A percentile compares a stretch with the other conserved stretches of the same genome.
phyloP scores from a whole-genome alignment of 345 rosid species.

The Populus davidiana region DNA sequence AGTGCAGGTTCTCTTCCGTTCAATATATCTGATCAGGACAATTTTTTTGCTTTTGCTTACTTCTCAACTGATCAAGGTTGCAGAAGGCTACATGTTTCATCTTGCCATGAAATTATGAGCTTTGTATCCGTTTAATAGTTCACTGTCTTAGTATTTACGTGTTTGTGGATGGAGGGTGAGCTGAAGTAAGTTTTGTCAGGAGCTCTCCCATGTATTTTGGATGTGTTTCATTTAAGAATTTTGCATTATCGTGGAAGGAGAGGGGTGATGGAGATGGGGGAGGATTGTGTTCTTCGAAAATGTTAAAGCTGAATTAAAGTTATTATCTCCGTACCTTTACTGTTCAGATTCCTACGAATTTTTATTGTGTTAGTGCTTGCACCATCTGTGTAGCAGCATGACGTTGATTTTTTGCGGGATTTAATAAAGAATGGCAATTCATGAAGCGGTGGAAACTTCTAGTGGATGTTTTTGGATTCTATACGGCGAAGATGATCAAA shows the following conservation, averaged over 20 bases:
- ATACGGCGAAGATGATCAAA: too few relatives aligned
- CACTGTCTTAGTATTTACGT: background rate
- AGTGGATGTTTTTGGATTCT: background rate
- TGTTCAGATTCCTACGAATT: background rate
- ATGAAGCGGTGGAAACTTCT: background rate
- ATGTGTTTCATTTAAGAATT: background rate
- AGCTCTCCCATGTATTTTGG: background rate
- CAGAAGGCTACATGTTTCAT: conserved; percentile 6
- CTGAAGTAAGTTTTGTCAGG: background rate
- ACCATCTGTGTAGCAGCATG: too few relatives aligned
- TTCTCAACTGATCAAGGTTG: background rate
- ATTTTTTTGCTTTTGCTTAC: background rate
- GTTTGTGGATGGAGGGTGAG: background rate
- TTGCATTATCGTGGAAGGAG: background rate
- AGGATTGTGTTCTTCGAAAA: background rate
- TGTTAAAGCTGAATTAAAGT: background rate
- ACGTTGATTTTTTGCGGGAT: background rate
- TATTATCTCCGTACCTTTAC: background rate
- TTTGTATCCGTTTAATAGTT: background rate
- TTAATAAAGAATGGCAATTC: background rate
- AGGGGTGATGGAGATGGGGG: background rate
- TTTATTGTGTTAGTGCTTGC: background rate
- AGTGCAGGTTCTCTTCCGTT: background rate
- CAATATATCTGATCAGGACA: background rate
- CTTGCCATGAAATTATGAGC: conserved; percentile 5